Percentiles rank a stretch among this genome's conserved stretches.
These are phyloP conservation scores for Trichoderma sp. DNA, from an alignment of 2,329 filamentous ascomycete genomes.

Conservation along the genomic window DNA sequence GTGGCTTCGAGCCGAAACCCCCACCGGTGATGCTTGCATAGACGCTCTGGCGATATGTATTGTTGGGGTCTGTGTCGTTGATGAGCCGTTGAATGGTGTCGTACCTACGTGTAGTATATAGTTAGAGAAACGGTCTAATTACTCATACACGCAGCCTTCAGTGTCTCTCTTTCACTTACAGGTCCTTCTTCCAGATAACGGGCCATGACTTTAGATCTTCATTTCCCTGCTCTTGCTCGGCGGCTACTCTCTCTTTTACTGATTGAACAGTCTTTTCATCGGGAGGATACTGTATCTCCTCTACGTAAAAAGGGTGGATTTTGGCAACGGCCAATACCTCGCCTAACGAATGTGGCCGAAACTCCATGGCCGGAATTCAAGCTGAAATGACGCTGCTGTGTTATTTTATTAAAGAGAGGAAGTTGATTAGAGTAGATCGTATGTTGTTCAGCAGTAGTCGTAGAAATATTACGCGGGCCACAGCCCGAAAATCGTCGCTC, in stretches of 20 bases:
- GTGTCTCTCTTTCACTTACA: constrained; percentile 25
- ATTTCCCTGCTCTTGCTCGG: background rate
- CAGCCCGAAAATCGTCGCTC: background rate
- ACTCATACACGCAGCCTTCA: background rate
- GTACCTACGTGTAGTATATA: constrained; percentile 30
- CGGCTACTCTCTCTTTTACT: constrained; percentile 15
- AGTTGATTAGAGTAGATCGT: background rate
- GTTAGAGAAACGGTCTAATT: constrained; percentile 1
- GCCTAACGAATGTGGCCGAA: constrained; percentile 27
- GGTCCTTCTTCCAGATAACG: constrained; percentile 25
- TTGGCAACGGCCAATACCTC: constrained; percentile 36
- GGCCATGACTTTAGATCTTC: constrained; percentile 19
- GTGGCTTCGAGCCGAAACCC: constrained; percentile 30
- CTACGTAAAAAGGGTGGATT: constrained; percentile 37
- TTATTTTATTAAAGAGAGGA: background rate
- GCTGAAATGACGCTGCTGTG: background rate
- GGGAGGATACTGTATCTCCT: constrained; percentile 33
- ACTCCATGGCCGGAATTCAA: background rate
- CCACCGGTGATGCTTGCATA: constrained; percentile 45
- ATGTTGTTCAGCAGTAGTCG: background rate
- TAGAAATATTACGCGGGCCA: background rate
- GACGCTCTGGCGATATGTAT: constrained; percentile 37
- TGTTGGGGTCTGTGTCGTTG: constrained; percentile 33
- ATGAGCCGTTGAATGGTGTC: constrained; percentile 35
- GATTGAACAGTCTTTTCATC: constrained; percentile 6